Evolutionary conservation across 2,329 filamentous ascomycete genomes (phyloP), one percentile per base, ranked within the genome.

Genomic region (Onygenales sp.): DNA sequence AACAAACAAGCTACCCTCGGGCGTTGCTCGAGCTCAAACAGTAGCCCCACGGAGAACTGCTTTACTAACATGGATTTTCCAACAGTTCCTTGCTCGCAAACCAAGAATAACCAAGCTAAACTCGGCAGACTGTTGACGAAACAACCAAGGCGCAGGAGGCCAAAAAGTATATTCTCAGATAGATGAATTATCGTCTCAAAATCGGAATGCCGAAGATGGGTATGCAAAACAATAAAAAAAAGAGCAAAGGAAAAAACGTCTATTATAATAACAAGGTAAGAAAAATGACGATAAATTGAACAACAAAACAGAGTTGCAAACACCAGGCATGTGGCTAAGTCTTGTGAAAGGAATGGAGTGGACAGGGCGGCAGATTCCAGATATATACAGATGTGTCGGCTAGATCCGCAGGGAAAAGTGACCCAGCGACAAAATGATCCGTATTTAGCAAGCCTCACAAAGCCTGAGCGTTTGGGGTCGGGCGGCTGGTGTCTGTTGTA

Each of bases 261-360:
- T 45, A 47, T 42, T 52, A 51, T 54, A 37, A 13, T 13, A 37
- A 52, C 31, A 33, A 13, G 21, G 33, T 14, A 52, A 52, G 39
- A 46, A 39, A 31, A 42, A 54, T 51, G 36, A n/a, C 48, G 47
- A 51, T 47, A 14, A 45, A 42, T 14, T 9, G 27, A 49, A 45
- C n/a, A 51, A 37, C 40, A 47, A 39, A 45, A 52, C 31, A 49
- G 51, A 49, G 17, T 8, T 43, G n/a, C 31, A 46, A 52, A 36
- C 17, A 33, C 40, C 32, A 42, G 47, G 48, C 54, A 56, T 56
- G 54, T 56, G 54, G 54, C 52, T 56, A 44, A 52, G 51, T 51
- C 54, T 45, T 52, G 54, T 56, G 54, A 56, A 54, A 55, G 51
- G 32, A 50, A 39, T 36, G 40, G 37, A 45, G 32, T 21, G 47